Evolutionary conservation across 768 basidiomycete genomes (phyloP), one percentile per base, ranked within the genome.

Genomic region (Rhizopogon rudus): DNA sequence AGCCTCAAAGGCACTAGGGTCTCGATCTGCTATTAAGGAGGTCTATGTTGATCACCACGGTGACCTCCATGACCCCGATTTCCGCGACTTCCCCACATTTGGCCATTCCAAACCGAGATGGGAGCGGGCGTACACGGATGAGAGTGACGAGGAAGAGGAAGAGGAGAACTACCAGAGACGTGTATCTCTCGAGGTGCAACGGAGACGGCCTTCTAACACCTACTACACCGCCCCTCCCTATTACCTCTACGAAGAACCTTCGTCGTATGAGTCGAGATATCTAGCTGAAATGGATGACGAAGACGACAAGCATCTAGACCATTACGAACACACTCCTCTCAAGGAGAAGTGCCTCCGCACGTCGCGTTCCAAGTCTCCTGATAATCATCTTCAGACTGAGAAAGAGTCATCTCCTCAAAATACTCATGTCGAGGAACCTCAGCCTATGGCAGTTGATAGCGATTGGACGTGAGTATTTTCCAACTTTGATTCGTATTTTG

Each of bases 51-150:
- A 86, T 74, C 73, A 71, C 65, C 73, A 78, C 56, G 84, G 84
- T 48, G 79, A 83, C 67, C 71, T 84, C 25, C 84, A 86, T 63
- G 84, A 86, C 67, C 84, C 84, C 22, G 84, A 86, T 63, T 86
- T 78, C 69, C 75, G 83, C 58, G 76, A 84, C 69, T 86, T 86
- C 57, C 84, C 84, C 29, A 63, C 75, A 37, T 63, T 74, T 45
- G 51, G 51, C 14, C 55, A 62, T 41, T 25, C 60, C 9, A 67
- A 71, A 1, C 67, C 74, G 0, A 63, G 57, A 1, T 76, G 73
- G 73, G 77, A 75, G 45, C 61, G 65, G 22, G 61, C 59, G 3
- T 63, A 67, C 44, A 50, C 52, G n/a, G 60, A 68, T 25, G 67
- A 71, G 45, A 69, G 68, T 8, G 63, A 65, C 44, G 60, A 65